Base-by-base conservation (phyloP, 305 asterid species). In the Petunia hybrid region DNA sequence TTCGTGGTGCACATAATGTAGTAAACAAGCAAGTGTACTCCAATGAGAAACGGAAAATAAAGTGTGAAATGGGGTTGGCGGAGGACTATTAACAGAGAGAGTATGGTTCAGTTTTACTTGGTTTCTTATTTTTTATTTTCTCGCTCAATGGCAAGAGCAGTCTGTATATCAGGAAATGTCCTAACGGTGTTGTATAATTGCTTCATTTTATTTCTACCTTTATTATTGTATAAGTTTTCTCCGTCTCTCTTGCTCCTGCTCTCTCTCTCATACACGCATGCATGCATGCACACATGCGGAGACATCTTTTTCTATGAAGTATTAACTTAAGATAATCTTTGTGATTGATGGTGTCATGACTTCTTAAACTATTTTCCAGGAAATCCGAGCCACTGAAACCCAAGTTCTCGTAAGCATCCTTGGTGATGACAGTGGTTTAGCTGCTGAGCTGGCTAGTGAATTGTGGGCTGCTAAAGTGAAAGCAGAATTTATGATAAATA, bases 321-420 rank as follows among this genome's bases (percentile, higher is more conserved):
- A 36, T 73, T 2, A 46, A 22, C 42, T 70, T 46, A 5, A 22
- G 22, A 4, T 56, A 70, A 36, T n/a, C 4, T 46, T 42, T 70
- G 43, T 70, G 60, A 5, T 45, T 69, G 76, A 69, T 42, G 56
- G 55, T 22, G 43, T 69, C 76, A 69, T 46, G 10, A 7, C 22
- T 73, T 68, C 31, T 22, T 22, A 14, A 73, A 65, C 53, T 64
- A 51, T 35, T 75, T 82, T 67, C 59, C 87, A 92, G 98, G 90
- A 88, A 59, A 87, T 89, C 67, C 91, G 98, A 68, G 91, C 94
- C 12, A 90, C 89, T 56, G 97, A 95, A 86, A 95, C 98, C 16
- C 92, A 94, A 86, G 95, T 95, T 83, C 91, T 94, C 10, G 97
- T 94, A 31, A 91, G 98, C 94, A 83, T 95, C 82, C 86, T 94